Evolutionary conservation across 148 eudicot genomes (phyloP), one percentile per base, ranked within the genome.

Genomic region (Diospyros lotus): DNA sequence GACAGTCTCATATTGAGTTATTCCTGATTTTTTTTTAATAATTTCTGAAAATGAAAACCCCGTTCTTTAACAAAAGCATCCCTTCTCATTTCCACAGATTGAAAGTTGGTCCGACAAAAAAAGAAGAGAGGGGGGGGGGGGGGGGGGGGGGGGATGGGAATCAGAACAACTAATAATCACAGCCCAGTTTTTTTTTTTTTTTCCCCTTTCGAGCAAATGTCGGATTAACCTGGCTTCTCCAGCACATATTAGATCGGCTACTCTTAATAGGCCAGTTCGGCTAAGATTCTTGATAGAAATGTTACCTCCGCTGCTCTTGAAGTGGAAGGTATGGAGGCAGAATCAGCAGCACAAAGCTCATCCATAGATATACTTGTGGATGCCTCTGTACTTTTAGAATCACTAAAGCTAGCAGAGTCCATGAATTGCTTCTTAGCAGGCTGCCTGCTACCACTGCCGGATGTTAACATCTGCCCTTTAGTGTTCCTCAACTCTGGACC

Each of bases 281-380:
- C 0, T 28, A 28, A 28, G 28, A 48, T 48, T 48, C 52, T 48
- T 48, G 8, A 48, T 48, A 4, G 8, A 48, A 48, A 42, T 59
- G 48, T 71, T 79, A 89, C 97, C 91, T 93, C 95, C 13, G 86
- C 75, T 75, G 82, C 80, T 64, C 91, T 84, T 41, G 90, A 89
- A 51, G 90, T 80, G 48, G 96, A 87, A 68, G 93, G 90, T 63
- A 82, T 41, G 6, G 87, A 75, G 40, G 84, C 76, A 78, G 97
- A 90, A 82, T 94, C 91, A 85, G 88, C 89, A 76, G 86, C 93
- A 80, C 83, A 78, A 70, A 86, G 81, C 62, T 93, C 95, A 72
- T 86, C 95, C 80, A 83, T 66, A 51, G 89, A 79, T 61, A 84
- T 9, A 82, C 77, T 82, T 28, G 86, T 79, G 1, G 92, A 86